Base-by-base conservation (phyloP, 306 rosid species). In the Casuarina equisetifolia region DNA sequence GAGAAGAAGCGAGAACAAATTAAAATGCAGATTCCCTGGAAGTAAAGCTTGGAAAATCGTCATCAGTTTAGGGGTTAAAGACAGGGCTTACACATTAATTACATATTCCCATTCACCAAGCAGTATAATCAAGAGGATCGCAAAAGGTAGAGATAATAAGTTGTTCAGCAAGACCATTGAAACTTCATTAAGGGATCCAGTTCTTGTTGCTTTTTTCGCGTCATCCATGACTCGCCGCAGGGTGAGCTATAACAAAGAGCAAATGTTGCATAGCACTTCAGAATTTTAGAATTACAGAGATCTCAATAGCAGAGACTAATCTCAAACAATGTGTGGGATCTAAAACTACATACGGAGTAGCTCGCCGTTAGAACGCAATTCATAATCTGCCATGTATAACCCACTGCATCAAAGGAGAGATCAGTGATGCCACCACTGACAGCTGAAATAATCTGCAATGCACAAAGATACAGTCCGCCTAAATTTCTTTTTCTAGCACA, bases 121-220 rank as follows among this genome's bases (percentile, higher is more conserved):
- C 55, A 90, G 44, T 76, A 87, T 20, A 72, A 94, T 90, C 87
- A 94, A 73, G 78, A 88, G 9, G 48, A 88, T 82, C 55, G 95
- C 95, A 55, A 89, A 87, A 77, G 98, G 98, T 73, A 92, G 78
- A 70, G 98, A 94, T 54, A 92, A 36, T 49, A 90, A 75, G 76
- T 94, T 92, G 77, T 94, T 94, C 81, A 94, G 90, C 84, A 94
- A 79, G 82, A 94, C 98, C 97, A 94, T 94, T n/a, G 98, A 92
- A 63, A 82, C 88, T 89, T 94, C 96, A 75, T 94, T 94, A 15
- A 94, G 93, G 43, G 93, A 77, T 74, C 97, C 95, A 16, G 95
- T 84, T 85, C 70, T 90, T 70, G 98, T 90, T 54, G 84, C 55
- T 71, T 85, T 89, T 62, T 92, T 94, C 6, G 97, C 97, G 80